Base-by-base conservation (phyloP, 495 filamentous ascomycete genomes). In the Filosporella fistucella region DNA sequence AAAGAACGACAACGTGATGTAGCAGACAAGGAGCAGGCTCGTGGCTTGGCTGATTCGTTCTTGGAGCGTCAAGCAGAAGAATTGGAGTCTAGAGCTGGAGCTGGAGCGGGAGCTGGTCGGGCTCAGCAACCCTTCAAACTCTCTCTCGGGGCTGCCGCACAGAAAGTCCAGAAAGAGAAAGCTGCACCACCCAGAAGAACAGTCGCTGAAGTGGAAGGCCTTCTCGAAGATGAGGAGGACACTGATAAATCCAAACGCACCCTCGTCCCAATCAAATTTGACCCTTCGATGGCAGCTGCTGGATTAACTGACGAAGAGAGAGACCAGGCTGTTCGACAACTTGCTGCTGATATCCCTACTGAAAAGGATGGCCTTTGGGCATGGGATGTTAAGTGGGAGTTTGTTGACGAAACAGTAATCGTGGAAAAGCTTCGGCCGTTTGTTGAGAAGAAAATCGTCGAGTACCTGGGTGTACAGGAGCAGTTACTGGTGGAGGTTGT, bases 371-470 rank as follows among this genome's bases (percentile, higher is more conserved):
- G 88, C 10, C 72, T 99, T 18, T 99, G 91, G 87, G 78, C 78
- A 5, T 97, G 88, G 88, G 74, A 83, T 24, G 80, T 99, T 67
- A 86, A 91, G 54, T 99, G 91, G 91, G 86, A 95, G 24, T 91
- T 85, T 70, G 80, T 99, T 52, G 89, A 95, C 63, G 85, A 91
- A 35, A 79, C 75, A 12, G 76, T 94, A 17, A 78, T 97, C 51
- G 77, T 75, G 55, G 87, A 95, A 54, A 89, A 96, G 65, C 77
- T 99, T 59, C 82, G 84, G 62, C 89, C 91, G 12, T 97, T 96
- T 65, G 89, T 96, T 42, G 91, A 95, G 73, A 95, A 95, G 78
- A 97, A 96, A 75, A 87, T 97, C 45, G 82, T 97, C 48, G 94
- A 97, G 63, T 94, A 89, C 60, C 73, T 99, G 32, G 93, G 93